Conservation (phyloP, 2,329 filamentous ascomycete species). For the Diplodia mutila region DNA sequence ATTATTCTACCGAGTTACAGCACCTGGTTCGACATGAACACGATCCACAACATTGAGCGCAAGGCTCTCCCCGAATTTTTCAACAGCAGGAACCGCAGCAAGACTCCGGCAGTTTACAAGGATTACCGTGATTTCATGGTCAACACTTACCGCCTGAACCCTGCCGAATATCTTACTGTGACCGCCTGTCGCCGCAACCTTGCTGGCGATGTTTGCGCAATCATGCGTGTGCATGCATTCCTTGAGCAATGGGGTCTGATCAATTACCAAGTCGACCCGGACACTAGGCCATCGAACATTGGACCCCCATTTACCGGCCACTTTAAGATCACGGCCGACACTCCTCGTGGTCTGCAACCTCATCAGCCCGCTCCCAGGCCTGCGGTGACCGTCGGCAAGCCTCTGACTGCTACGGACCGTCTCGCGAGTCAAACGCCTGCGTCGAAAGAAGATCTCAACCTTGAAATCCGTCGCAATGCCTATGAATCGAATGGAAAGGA, state of each 20-base stretch:
- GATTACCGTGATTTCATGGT: constrained; percentile 99
- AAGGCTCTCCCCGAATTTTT: constrained; percentile 98
- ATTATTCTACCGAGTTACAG: constrained; percentile 98
- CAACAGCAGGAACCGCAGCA: constrained; percentile 97
- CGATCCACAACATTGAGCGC: constrained; percentile 85
- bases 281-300: constrained; percentile 91
- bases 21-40: constrained; percentile 98
- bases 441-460: constrained; percentile 79
- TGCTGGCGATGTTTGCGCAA: constrained; percentile 96
- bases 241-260: constrained; percentile 98
- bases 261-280: constrained; percentile 99
- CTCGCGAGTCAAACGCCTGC: constrained; percentile 67
- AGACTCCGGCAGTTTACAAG: constrained; percentile 95
- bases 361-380: constrained; percentile 90
- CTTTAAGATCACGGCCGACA: constrained; percentile 95
- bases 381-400: constrained; percentile 61
- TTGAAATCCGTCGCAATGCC: constrained; percentile 93
- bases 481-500: constrained; percentile 93
- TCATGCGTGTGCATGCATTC: constrained; percentile 98
- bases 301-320: constrained; percentile 97
- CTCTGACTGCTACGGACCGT: constrained; percentile 70
- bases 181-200: constrained; percentile 94
- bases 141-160: constrained; percentile 97
- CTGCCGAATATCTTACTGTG: constrained; percentile 93
- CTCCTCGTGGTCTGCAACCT: constrained; percentile 88